Evolutionary conservation across 768 basidiomycete genomes (phyloP).

Genomic region (Tubosaeta sp.): DNA sequence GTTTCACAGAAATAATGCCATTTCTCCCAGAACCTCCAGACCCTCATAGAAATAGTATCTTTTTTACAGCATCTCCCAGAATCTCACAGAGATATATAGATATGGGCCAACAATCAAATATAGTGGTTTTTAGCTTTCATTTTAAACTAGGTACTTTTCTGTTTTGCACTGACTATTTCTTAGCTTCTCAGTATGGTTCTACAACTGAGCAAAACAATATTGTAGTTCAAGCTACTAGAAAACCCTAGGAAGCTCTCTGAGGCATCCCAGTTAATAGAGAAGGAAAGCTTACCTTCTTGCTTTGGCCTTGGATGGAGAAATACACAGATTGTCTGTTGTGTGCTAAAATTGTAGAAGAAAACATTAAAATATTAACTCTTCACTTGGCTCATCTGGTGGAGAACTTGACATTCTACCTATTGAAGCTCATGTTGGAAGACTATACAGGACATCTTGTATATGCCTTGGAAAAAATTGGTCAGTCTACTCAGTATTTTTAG

Average conservation of each 20-base stretch:
- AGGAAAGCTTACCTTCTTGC: slow-evolving; percentile 82
- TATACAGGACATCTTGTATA: slow-evolving; percentile 76
- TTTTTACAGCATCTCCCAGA: no score
- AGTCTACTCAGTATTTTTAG: slow-evolving; percentile 17
- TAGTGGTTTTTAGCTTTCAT: no score
- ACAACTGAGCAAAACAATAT: slow-evolving; percentile 77
- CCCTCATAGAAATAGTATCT: no score
- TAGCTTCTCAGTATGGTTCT: slow-evolving; percentile 35
- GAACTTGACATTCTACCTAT: slow-evolving; percentile 85
- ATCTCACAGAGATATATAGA: no score
- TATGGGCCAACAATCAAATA: no score
- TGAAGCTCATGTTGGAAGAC: slow-evolving; percentile 89
- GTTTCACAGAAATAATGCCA: no score
- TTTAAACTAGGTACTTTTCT: not conserved
- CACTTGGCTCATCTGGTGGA: slow-evolving; percentile 89
- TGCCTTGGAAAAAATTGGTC: slow-evolving; percentile 78
- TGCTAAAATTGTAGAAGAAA: slow-evolving; percentile 85
- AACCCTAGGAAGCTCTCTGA: slow-evolving; percentile 84
- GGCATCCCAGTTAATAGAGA: slow-evolving; percentile 90
- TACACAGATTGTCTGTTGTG: slow-evolving; percentile 79
- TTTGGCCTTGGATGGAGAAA: slow-evolving; percentile 74
- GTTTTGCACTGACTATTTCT: not conserved
- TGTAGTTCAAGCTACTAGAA: slow-evolving; percentile 77
- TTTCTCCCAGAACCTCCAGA: no score
- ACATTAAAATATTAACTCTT: slow-evolving; percentile 90